These are phyloP conservation scores for Magnolia kwangsiensis DNA, from an alignment of 164 flowering plant species.

Conservation along the genomic window DNA sequence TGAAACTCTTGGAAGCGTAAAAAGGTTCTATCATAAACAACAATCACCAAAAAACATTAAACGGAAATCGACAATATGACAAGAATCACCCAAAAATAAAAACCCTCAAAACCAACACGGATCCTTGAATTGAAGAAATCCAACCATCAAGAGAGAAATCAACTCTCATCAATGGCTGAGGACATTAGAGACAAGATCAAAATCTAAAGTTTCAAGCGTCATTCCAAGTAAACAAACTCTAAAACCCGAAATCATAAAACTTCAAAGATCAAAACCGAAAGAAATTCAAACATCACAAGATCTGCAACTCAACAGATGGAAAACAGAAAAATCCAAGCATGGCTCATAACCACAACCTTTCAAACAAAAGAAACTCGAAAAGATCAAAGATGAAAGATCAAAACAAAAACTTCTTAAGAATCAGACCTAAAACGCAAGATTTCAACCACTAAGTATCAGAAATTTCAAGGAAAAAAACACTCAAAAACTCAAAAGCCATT, in stretches of 20 bases:
- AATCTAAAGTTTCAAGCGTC: neutral
- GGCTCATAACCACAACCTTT: neutral
- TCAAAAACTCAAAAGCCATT: neutral
- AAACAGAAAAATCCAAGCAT: neutral
- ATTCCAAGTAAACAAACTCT: neutral
- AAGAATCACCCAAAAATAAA: no score
- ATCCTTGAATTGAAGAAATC: neutral
- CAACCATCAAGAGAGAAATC: neutral
- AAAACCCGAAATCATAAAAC: neutral
- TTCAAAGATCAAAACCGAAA: neutral
- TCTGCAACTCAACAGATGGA: neutral
- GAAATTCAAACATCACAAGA: neutral
- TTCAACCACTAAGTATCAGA: neutral
- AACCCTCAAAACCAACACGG: no score
- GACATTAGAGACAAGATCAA: neutral
- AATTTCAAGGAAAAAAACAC: neutral
- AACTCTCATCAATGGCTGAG: neutral
- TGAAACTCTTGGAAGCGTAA: no score
- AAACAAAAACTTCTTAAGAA: neutral
- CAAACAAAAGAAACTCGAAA: neutral
- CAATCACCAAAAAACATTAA: no score
- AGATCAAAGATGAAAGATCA: neutral
- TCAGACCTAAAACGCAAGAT: neutral
- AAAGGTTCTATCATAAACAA: no score
- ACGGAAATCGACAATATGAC: no score